Base-by-base conservation (phyloP, 345 rosid species). In the Carallia pectinifolia region DNA sequence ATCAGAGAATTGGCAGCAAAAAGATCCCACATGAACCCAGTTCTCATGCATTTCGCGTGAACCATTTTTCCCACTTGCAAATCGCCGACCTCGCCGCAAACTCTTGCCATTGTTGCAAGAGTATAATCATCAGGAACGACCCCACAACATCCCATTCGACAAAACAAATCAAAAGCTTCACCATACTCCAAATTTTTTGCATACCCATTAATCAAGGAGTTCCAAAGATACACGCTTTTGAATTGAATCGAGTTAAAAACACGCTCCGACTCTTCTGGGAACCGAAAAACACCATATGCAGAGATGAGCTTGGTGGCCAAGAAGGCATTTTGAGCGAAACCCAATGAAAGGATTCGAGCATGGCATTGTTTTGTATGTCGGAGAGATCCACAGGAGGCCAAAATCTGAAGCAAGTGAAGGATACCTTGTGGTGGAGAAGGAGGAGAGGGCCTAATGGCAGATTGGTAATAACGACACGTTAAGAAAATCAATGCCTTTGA, bases 1-100 rank as follows among this genome's bases (percentile, higher is more conserved):
- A 87, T 79, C 31, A 89, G 73, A 48, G 96, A 86, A 74, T 86
- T 89, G 23, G 80, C 82, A 55, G 87, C 80, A 23, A 84, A 73
- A 36, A 55, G 62, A 72, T 86, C 84, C 53, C 29, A 65, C 37
- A 78, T 53, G 64, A 76, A 80, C 30, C 89, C 88, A 78, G 47
- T 64, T 52, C 61, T 67, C 27, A 81, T 27, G 74, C 81, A 74
- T 67, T 33, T 66, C 56, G 84, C 81, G 79, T 87, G 91, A 73
- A 84, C 56, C 69, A 70, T 58, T 54, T 60, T 84, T 60, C 90
- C 96, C 6, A 73, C 53, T 27, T 60, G 64, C 75, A 82, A 66
- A 56, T 80, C 89, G 61, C 76, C 71, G 7, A 61, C 23, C 73
- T 89, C 86, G 17, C 81, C 71, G 17, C 83, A 81, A 16, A 68